phyloP scores from a whole-genome alignment of 2,329 filamentous ascomycete genomes.

The Torrubiellomyces zombiae region DNA sequence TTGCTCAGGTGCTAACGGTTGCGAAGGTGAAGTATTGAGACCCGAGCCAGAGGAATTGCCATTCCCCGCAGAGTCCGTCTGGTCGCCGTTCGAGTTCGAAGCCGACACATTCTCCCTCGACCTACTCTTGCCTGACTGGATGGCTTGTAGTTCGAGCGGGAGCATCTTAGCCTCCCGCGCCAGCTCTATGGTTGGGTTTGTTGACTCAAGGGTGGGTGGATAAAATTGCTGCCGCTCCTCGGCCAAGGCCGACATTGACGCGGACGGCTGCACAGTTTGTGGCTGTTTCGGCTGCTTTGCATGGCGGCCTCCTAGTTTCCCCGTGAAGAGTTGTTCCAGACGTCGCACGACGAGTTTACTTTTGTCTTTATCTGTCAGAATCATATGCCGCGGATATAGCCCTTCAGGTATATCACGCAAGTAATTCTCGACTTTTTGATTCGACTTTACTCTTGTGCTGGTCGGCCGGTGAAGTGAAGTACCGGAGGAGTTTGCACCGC shows the following conservation, averaged over 20 bases:
- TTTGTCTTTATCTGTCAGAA: constrained; percentile 55
- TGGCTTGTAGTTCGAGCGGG: constrained; percentile 11
- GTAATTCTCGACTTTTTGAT: constrained; percentile 51
- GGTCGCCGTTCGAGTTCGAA: constrained; percentile 31
- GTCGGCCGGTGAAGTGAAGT: constrained; percentile 21
- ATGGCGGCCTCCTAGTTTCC: constrained; percentile 36
- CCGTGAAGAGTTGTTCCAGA: constrained; percentile 69
- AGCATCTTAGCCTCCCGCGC: constrained; percentile 33
- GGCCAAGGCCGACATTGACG: constrained; percentile 10
- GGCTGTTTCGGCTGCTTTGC: constrained; percentile 10
- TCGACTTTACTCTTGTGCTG: constrained; percentile 21
- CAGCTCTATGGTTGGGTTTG: too few relatives aligned
- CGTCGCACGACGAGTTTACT: constrained; percentile 63
- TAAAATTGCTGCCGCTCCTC: too few relatives aligned
- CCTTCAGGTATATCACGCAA: constrained; percentile 57
- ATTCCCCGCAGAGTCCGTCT: constrained; percentile 25
- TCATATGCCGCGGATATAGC: constrained; percentile 41
- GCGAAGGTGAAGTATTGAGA: constrained; percentile 23
- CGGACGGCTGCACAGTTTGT: constrained; percentile 8
- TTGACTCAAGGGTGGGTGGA: too few relatives aligned
- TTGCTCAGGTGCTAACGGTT: constrained; percentile 41
- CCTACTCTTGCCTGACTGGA: constrained; percentile 16
- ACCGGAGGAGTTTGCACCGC: constrained; percentile 27
- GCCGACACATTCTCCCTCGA: constrained; percentile 27
- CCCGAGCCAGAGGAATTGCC: constrained; percentile 9